phyloP scores from a whole-genome alignment of 768 basidiomycete species.

The Trametes coccinea region DNA sequence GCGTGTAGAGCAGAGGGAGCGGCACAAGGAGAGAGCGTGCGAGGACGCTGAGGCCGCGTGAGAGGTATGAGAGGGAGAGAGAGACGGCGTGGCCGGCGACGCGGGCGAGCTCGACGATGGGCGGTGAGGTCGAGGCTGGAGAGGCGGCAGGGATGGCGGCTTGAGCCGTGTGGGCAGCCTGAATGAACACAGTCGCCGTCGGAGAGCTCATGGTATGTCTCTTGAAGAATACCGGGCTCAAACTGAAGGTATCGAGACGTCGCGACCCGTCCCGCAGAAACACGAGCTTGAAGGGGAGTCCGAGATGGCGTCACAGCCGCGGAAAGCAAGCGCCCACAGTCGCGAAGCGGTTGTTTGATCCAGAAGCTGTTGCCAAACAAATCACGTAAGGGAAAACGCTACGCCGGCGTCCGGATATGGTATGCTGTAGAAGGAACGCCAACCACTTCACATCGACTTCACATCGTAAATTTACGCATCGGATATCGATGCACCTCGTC shows the following conservation, averaged over 20 bases:
- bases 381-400: conserved; percentile 16
- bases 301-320: not conserved
- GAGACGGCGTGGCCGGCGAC: conserved; percentile 11
- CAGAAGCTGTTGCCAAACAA: conserved; percentile 28
- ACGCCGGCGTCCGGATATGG: conserved; percentile 21
- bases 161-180: not conserved
- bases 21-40: conserved; percentile 5
- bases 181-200: not conserved
- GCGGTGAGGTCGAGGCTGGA: conserved; percentile 6
- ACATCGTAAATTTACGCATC: conserved; percentile 14
- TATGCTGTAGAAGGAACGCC: conserved; percentile 16
- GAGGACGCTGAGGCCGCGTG: not conserved
- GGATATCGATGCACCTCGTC: conserved; percentile 10
- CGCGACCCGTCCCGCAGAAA: not conserved
- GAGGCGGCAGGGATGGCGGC: not conserved
- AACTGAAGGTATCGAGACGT: too few species aligned
- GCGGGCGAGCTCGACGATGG: conserved; percentile 24
- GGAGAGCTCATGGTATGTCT: conserved; percentile 1
- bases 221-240: not conserved
- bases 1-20: conserved; percentile 26
- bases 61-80: conserved; percentile 9
- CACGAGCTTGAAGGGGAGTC: not conserved
- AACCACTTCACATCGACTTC: conserved; percentile 18
- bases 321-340: not conserved
- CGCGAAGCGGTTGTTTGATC: conserved; percentile 25